Base-by-base conservation (phyloP, 306 rosid species). In the Chamaecrista fasciculata region DNA sequence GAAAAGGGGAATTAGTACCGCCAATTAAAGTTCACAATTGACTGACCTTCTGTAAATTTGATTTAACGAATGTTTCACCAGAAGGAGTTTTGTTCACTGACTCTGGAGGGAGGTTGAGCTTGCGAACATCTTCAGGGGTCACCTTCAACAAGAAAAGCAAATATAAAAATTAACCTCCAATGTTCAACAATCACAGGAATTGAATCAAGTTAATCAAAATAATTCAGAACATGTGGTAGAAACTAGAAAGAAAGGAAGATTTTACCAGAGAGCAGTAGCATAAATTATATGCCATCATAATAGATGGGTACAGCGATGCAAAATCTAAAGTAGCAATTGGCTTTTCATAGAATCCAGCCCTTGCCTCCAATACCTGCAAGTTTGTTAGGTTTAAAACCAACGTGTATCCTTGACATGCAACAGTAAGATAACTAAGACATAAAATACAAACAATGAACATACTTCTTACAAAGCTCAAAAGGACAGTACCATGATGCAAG, bases 271-370 rank as follows among this genome's bases (percentile, higher is more conserved):
- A 88, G 82, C 98, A 93, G 81, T 93, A 93, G 73, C 98, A 93
- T 79, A 93, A 78, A 79, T 93, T 93, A 86, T 93, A 93, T 60
- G 98, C 98, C 98, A 93, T 93, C 98, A 93, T 93, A 60, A 93
- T 93, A 31, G 98, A 93, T 25, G 98, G 98, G 84, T 93, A 93
- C 79, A 93, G 73, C 24, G 98, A 93, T 61, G 98, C 98, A 76
- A 93, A 93, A 84, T 93, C 98, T 82, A 93, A 81, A 21, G 98
- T 93, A 78, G 97, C 97, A 82, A 93, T 93, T 52, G 98, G 98
- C 75, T 90, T 93, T 78, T 90, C 97, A 76, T 86, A 93, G 76
- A 82, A 93, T 71, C 98, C 98, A 53, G 98, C 94, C 68, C 58
- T 88, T 14, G 98, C 95, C 86, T 90, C 98, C 80, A 93, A 78